Evolutionary conservation across 371 early-diverging fungal species (phyloP).

Genomic region (Mucor velutinosus): DNA sequence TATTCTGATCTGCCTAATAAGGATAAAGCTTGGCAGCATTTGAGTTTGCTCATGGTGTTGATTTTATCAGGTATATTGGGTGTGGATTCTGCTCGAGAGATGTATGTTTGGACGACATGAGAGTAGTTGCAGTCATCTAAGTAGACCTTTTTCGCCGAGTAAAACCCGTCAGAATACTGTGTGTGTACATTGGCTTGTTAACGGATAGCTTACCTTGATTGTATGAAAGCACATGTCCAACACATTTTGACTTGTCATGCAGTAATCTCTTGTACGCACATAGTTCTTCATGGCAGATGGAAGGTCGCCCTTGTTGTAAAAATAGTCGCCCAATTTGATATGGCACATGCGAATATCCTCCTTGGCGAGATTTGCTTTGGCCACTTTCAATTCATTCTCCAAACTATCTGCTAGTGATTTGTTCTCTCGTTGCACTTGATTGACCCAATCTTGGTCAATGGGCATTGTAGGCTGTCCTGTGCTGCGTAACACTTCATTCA

Average conservation of each 20-base stretch:
- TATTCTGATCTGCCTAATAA: conserved; percentile 51
- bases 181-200: background rate
- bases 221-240: conserved; percentile 82
- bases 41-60: conserved; percentile 62
- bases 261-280: conserved; percentile 76
- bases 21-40: conserved; percentile 69
- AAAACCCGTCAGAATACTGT: background rate
- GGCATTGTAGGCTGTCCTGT: conserved; percentile 13
- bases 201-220: conserved; percentile 61
- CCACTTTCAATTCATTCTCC: conserved; percentile 73
- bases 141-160: conserved; percentile 49
- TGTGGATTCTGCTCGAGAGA: conserved; percentile 73
- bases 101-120: conserved; percentile 68
- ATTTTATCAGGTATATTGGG: conserved; percentile 67
- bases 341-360: conserved; percentile 82
- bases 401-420: conserved; percentile 61
- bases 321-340: conserved; percentile 76
- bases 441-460: conserved; percentile 61
- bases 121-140: conserved; percentile 69
- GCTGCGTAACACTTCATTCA: conserved; percentile 56
- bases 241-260: conserved; percentile 71
- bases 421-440: conserved; percentile 44
- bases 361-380: conserved; percentile 73
- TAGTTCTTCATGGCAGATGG: conserved; percentile 69
- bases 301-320: conserved; percentile 72